Conservation (phyloP, 495 filamentous ascomycete genomes). For the Penicillium nucicola region DNA sequence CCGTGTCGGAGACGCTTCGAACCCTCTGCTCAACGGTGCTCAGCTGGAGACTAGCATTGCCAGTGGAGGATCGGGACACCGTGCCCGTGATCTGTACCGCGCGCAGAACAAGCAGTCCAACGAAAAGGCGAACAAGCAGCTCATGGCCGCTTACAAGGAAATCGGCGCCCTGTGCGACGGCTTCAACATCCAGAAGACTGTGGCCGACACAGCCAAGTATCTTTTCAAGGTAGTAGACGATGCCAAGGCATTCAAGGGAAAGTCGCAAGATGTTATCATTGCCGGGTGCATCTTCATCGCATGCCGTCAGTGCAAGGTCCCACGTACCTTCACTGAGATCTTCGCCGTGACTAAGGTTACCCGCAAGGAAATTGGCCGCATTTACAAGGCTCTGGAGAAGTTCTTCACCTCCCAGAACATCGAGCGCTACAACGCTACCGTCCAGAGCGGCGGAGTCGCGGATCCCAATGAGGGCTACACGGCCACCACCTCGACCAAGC, state of each 20-base stretch:
- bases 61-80: conserved; percentile 64
- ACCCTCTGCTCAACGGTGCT: conserved; percentile 82
- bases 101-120: conserved; percentile 81
- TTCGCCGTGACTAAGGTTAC: conserved; percentile 87
- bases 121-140: conserved; percentile 79
- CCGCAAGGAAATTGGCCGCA: conserved; percentile 94
- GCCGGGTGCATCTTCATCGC: conserved; percentile 97
- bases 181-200: conserved; percentile 73
- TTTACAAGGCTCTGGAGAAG: conserved; percentile 88
- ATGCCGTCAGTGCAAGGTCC: conserved; percentile 82
- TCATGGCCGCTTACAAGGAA: conserved; percentile 81
- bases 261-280: conserved; percentile 88
- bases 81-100: conserved; percentile 73
- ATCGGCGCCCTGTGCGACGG: conserved; percentile 86
- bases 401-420: conserved; percentile 67
- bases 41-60: conserved; percentile 91
- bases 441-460: conserved; percentile 43
- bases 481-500: conserved; percentile 73
- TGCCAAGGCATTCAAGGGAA: conserved; percentile 89
- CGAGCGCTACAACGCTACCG: conserved; percentile 48
- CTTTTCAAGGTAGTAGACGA: conserved; percentile 93
- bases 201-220: conserved; percentile 84
- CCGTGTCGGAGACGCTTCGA: conserved; percentile 91
- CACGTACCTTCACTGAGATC: conserved; percentile 90
- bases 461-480: conserved; percentile 60